phyloP scores from a whole-genome alignment of 495 filamentous ascomycete genomes.

The Durotheca rogersii region DNA sequence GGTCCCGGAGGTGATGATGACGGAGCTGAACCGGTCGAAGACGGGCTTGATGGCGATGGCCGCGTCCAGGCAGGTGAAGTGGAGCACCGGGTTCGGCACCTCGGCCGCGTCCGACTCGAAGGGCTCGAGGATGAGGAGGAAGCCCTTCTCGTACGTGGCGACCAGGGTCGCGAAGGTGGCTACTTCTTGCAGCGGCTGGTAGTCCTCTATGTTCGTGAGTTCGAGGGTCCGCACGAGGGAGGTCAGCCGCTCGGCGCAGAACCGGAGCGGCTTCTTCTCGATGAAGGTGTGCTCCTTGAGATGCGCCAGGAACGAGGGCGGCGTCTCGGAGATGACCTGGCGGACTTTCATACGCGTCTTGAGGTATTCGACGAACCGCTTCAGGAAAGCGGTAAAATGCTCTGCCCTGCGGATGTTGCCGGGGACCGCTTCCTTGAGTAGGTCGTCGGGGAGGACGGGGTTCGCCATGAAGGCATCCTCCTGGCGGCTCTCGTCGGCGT shows the following conservation, averaged over 20 bases:
- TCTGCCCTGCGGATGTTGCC: slow-evolving; percentile 96
- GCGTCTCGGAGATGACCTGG: slow-evolving; percentile 95
- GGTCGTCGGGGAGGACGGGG: slow-evolving; percentile 78
- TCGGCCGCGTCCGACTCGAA: slow-evolving; percentile 95
- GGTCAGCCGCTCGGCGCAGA: slow-evolving; percentile 92
- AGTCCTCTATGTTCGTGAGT: slow-evolving; percentile 96
- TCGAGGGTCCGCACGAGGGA: slow-evolving; percentile 95
- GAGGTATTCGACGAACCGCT: slow-evolving; percentile 96
- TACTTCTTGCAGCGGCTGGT: slow-evolving; percentile 94
- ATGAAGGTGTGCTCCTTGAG: slow-evolving; percentile 96
- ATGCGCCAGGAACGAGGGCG: slow-evolving; percentile 89
- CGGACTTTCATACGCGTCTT: slow-evolving; percentile 98
- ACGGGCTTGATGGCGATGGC: slow-evolving; percentile 98
- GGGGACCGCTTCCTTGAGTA: slow-evolving; percentile 89
- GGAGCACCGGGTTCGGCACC: slow-evolving; percentile 91
- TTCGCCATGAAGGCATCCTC: slow-evolving; percentile 98
- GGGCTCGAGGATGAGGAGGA: slow-evolving; percentile 92
- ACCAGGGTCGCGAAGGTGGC: slow-evolving; percentile 98
- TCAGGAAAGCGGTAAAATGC: slow-evolving; percentile 93
- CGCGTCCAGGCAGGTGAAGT: slow-evolving; percentile 96
- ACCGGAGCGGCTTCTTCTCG: slow-evolving; percentile 91
- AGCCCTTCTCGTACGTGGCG: slow-evolving; percentile 96
- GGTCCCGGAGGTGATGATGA: slow-evolving; percentile 98
- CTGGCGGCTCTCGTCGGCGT: slow-evolving; percentile 80
- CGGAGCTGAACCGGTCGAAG: slow-evolving; percentile 94